A percentile compares a stretch with the other conserved stretches of the same genome.
phyloP scores from a whole-genome alignment of 2,329 filamentous ascomycete species.

The Fusarium solani-melongenae region DNA sequence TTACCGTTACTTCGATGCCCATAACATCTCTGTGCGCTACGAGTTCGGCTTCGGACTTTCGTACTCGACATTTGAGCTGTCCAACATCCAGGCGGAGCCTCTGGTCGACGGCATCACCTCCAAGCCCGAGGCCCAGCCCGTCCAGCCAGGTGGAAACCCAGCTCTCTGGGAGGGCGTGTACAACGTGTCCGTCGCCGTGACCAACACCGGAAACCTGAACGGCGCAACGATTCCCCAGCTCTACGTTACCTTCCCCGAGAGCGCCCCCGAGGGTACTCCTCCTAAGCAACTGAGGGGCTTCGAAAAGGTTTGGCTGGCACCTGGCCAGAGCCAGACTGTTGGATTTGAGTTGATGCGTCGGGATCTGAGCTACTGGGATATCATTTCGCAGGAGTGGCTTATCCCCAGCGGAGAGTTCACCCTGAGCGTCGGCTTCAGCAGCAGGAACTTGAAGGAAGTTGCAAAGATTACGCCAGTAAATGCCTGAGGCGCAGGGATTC shows the following conservation, averaged over 20 bases:
- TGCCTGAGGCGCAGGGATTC: slow-evolving; percentile 5
- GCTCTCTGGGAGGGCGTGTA: slow-evolving; percentile 65
- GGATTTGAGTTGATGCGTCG: slow-evolving; percentile 59
- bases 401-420: slow-evolving; percentile 42
- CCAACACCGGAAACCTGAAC: slow-evolving; percentile 61
- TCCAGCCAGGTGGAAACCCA: slow-evolving; percentile 65
- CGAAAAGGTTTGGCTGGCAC: slow-evolving; percentile 58
- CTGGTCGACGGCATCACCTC: slow-evolving; percentile 41
- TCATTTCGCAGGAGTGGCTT: slow-evolving; percentile 55
- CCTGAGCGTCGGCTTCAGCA: slow-evolving; percentile 44
- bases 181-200: slow-evolving; percentile 58
- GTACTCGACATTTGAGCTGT: slow-evolving; percentile 71
- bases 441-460: slow-evolving; percentile 40
- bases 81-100: slow-evolving; percentile 43
- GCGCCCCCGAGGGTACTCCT: slow-evolving; percentile 57
- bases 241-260: slow-evolving; percentile 59
- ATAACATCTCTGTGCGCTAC: slow-evolving; percentile 68
- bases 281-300: slow-evolving; percentile 62
- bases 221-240: slow-evolving; percentile 66
- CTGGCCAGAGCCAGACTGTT: slow-evolving; percentile 54
- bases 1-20: slow-evolving; percentile 73
- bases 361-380: slow-evolving; percentile 62
- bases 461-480: slow-evolving; percentile 36
- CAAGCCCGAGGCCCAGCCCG: slow-evolving; percentile 39
- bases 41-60: slow-evolving; percentile 77